These are phyloP conservation scores for Serendipita sp. DNA, from an alignment of 768 basidiomycete genomes.

Conservation along the genomic window DNA sequence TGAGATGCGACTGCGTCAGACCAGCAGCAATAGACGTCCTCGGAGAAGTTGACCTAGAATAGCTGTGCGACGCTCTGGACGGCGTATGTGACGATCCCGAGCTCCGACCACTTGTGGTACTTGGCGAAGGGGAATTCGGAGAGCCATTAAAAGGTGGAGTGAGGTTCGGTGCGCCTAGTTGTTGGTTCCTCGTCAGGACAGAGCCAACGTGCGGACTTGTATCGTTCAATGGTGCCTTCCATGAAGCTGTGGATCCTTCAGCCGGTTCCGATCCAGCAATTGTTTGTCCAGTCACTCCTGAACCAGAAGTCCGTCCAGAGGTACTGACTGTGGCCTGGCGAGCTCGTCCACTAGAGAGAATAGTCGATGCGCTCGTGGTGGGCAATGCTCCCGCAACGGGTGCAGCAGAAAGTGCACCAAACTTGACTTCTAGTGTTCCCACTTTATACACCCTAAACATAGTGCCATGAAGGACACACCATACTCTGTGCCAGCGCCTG, in stretches of 20 bases:
- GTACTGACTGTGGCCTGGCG: background rate
- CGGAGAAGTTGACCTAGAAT: constrained; percentile 4
- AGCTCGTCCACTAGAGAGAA: background rate
- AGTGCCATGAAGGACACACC: constrained; percentile 91
- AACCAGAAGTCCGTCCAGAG: background rate
- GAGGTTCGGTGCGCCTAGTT: no score
- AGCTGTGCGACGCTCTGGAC: background rate
- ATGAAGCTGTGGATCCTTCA: background rate
- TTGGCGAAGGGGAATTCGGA: background rate
- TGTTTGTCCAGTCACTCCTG: background rate
- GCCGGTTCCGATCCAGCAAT: background rate
- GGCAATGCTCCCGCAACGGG: constrained; percentile 11
- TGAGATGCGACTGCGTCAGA: background rate
- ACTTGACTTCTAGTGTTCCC: constrained; percentile 4
- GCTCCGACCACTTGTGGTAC: background rate
- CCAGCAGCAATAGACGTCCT: background rate
- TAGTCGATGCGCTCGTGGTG: constrained; percentile 1
- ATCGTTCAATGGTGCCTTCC: background rate
- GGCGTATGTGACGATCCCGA: constrained; percentile 6
- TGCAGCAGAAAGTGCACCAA: constrained; percentile 10
- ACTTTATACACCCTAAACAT: constrained; percentile 59
- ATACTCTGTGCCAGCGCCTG: constrained; percentile 77
- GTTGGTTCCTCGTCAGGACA: background rate
- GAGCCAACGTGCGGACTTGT: background rate
- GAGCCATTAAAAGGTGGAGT: background rate